These are phyloP conservation scores for Penicillium crystallinum DNA, from an alignment of 495 filamentous ascomycete species.

Conservation along the genomic window DNA sequence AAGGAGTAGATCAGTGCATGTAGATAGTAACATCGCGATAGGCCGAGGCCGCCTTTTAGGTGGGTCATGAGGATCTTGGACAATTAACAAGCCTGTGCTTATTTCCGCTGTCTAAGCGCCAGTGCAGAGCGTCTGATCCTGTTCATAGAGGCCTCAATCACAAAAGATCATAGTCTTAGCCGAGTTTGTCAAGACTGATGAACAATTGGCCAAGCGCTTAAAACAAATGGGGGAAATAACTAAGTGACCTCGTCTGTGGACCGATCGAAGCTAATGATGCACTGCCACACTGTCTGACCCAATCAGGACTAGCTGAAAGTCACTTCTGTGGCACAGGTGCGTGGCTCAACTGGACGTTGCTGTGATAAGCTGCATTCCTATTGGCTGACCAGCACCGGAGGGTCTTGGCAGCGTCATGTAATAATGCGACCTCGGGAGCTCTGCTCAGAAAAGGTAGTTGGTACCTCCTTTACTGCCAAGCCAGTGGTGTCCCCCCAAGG, in stretches of 20 bases:
- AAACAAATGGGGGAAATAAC: too few species aligned
- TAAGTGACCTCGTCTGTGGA: background rate
- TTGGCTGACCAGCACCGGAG: slow-evolving; percentile 2
- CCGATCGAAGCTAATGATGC: slow-evolving; percentile 8
- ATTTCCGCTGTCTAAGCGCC: too few species aligned
- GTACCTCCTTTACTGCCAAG: slow-evolving; percentile 6
- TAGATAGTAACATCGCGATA: background rate
- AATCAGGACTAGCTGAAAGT: slow-evolving; percentile 3
- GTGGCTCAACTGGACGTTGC: slow-evolving; percentile 9
- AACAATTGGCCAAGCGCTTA: too few species aligned
- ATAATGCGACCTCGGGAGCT: background rate
- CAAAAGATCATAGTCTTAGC: too few species aligned
- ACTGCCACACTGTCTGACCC: slow-evolving; percentile 17
- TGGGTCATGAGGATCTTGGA: background rate
- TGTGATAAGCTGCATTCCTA: background rate
- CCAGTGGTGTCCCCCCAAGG: slow-evolving; percentile 6
- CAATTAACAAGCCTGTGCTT: background rate
- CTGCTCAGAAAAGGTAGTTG: background rate
- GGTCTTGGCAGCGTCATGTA: slow-evolving; percentile 24
- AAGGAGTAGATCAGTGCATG: background rate
- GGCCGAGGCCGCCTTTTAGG: background rate
- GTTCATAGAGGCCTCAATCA: too few species aligned
- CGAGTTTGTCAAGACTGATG: too few species aligned
- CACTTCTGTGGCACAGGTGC: slow-evolving; percentile 19
- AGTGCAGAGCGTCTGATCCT: too few species aligned